These are phyloP conservation scores for Fagopyrum tataricum DNA, from an alignment of 148 eudicot species.

Conservation along the genomic window DNA sequence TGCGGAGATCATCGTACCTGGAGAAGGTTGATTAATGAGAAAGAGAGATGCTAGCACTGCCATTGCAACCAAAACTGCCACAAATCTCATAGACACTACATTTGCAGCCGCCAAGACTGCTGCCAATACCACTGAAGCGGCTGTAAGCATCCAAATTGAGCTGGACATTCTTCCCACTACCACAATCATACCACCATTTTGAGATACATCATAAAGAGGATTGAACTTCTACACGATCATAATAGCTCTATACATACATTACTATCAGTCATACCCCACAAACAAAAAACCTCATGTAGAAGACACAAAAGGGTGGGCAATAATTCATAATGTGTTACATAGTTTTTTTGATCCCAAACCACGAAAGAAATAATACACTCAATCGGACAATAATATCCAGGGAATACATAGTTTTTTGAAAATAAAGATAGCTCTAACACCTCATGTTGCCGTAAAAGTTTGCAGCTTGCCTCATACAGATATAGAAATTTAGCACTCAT, in stretches of 20 bases:
- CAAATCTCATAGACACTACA: slow-evolving; percentile 34
- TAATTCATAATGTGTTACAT: background rate
- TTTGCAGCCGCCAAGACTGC: slow-evolving; percentile 62
- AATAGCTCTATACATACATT: background rate
- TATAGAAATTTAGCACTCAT: background rate
- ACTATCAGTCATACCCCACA: background rate
- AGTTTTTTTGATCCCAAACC: background rate
- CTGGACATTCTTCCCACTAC: slow-evolving; percentile 39
- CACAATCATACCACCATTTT: slow-evolving; percentile 35
- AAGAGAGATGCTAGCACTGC: slow-evolving; percentile 40
- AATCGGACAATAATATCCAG: background rate
- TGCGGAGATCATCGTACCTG: slow-evolving; percentile 30
- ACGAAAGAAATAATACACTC: background rate
- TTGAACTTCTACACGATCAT: background rate
- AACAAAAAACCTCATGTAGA: too few relatives aligned
- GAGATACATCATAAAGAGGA: slow-evolving; percentile 22
- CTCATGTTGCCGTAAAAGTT: background rate
- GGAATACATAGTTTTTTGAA: background rate
- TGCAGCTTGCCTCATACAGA: background rate
- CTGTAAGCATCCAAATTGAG: slow-evolving; percentile 34
- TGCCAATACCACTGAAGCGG: slow-evolving; percentile 69
- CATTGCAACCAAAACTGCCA: slow-evolving; percentile 47
- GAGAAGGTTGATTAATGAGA: slow-evolving; percentile 27
- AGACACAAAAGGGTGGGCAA: background rate
- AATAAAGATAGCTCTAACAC: background rate